These are phyloP conservation scores for Penium margaritaceum DNA, from an alignment of 139 green algal species.

Conservation along the genomic window DNA sequence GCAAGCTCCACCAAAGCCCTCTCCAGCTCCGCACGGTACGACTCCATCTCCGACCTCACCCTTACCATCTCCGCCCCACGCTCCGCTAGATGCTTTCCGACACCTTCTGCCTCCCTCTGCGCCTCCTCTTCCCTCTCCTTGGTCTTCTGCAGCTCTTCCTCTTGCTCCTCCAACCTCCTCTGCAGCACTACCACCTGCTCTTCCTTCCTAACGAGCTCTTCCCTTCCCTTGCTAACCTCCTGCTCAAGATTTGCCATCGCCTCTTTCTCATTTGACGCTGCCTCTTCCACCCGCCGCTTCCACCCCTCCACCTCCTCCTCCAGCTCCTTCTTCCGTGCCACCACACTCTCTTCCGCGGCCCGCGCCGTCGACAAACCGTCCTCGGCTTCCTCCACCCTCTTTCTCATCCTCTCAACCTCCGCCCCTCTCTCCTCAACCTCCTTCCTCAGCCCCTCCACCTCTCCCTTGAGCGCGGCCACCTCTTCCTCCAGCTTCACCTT, in stretches of 20 bases:
- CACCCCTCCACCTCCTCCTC: not conserved
- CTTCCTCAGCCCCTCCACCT: not conserved
- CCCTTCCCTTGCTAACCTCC: not conserved
- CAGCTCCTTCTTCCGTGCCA: not conserved
- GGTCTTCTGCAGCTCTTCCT: not conserved
- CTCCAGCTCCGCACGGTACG: not conserved
- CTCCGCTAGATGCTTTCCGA: not conserved
- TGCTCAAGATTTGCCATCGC: not conserved
- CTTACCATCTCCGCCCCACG: constrained; percentile 5
- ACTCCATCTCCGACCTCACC: not conserved
- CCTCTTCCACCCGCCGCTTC: not conserved
- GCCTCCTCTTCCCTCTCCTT: not conserved
- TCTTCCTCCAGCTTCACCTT: not conserved
- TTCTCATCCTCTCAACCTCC: not conserved
- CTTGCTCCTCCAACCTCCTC: not conserved
- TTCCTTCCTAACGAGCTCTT: no score
- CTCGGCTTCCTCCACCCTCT: not conserved
- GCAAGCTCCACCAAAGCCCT: not conserved
- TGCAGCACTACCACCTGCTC: not conserved
- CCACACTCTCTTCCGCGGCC: not conserved
- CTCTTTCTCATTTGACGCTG: not conserved
- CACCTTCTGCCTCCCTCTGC: not conserved
- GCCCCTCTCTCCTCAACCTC: not conserved
- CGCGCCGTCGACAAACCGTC: not conserved
- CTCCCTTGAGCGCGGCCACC: not conserved